These are phyloP conservation scores for Nicotiana obtusifolia DNA, from an alignment of 257 asterid species.

Conservation along the genomic window DNA sequence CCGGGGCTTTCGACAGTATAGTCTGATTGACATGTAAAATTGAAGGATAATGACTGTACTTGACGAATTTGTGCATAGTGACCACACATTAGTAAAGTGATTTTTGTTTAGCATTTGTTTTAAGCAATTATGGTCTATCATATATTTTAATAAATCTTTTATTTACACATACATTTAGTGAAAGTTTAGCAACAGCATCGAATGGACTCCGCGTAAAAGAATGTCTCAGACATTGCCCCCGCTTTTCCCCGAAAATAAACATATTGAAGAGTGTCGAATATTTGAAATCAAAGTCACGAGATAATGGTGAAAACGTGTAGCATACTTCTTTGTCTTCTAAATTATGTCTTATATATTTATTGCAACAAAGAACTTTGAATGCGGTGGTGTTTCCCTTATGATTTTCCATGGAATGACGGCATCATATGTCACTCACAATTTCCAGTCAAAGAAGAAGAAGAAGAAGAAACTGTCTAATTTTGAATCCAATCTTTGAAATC, in stretches of 20 bases:
- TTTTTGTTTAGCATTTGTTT: too few relatives aligned
- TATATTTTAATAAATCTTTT: too few relatives aligned
- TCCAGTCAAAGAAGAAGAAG: neutral
- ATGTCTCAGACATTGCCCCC: too few relatives aligned
- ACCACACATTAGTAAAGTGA: too few relatives aligned
- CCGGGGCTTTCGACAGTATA: too few relatives aligned
- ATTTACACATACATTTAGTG: too few relatives aligned
- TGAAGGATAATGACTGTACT: too few relatives aligned
- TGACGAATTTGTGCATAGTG: too few relatives aligned
- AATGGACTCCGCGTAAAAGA: too few relatives aligned
- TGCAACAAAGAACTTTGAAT: neutral
- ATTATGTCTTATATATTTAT: neutral
- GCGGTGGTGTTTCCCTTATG: neutral
- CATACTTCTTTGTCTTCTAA: neutral
- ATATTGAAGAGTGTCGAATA: neutral
- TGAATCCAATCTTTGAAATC: neutral
- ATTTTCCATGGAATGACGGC: neutral
- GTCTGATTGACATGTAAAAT: too few relatives aligned
- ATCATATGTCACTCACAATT: neutral
- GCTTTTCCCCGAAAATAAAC: neutral
- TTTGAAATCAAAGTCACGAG: constrained; percentile 10
- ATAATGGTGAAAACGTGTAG: neutral
- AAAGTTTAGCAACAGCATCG: too few relatives aligned
- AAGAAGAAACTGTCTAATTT: neutral
- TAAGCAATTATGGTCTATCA: too few relatives aligned